Evolutionary conservation across 148 eudicot species (phyloP), one percentile per base, ranked within the genome.

Genomic region (Chenopodium berlandieri): DNA sequence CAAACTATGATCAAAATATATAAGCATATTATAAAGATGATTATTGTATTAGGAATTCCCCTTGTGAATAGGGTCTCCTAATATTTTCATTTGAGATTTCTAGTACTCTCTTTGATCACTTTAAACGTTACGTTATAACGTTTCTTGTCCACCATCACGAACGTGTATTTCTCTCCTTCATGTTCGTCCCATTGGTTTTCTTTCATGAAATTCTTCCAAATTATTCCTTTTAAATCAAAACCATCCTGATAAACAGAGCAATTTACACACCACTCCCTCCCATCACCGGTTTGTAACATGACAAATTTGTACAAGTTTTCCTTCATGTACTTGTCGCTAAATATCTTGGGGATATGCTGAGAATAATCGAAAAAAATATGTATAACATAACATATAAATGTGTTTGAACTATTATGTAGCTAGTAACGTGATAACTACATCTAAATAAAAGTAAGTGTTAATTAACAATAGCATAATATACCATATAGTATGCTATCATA

Each of bases 241-340:
- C 6, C 40, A 48, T 2, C 4, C 0, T 12, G 23, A 17, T 8
- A 9, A n/a, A 32, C 16, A 70, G 25, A 9, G 78, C 75, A 65
- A 25, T 19, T 3, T 54, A 79, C 32, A 34, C 0, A 1, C 82
- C 85, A 83, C 60, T 83, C 82, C 73, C 68, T 73, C 66, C 75
- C 82, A 31, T 83, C 82, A 22, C 62, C 78, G 10, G 32, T 54
- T 40, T 25, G 46, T 66, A 83, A 9, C 27, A 54, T 78, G n/a
- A 54, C 78, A 34, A 1, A 16, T 37, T 74, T 17, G 27, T 20
- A 40, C 75, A 23, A 7, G 17, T 0, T 17, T 32, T 46, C 69
- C 12, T 27, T 68, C 79, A 75, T 66, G 83, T 75, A 23, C 19
- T 81, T 9, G 7, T 74, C 46, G 25, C 2, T 14, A n/a, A 81